phyloP scores from a whole-genome alignment of 2,329 filamentous ascomycete species.

The Diplodia corticola region DNA sequence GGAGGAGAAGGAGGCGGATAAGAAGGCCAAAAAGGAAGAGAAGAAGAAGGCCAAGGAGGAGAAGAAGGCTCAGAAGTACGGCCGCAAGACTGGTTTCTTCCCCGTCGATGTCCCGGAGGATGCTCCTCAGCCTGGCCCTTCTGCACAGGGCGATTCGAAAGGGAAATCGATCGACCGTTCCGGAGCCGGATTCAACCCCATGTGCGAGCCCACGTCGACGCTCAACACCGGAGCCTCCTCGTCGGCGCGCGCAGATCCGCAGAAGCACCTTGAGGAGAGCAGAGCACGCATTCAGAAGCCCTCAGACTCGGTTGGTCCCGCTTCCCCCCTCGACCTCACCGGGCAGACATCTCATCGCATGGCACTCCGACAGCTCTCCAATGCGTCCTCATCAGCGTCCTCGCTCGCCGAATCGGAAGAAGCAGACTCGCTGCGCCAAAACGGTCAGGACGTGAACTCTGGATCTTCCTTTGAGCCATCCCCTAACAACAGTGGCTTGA shows the following conservation, averaged over 20 bases:
- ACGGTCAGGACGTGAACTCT: conserved; percentile 37
- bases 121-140: conserved; percentile 44
- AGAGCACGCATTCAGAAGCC: conserved; percentile 40
- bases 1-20: conserved; percentile 75
- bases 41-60: conserved; percentile 68
- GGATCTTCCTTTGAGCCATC: conserved; percentile 50
- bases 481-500: conserved; percentile 56
- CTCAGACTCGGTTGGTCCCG: conserved; percentile 34
- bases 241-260: conserved; percentile 38
- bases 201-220: conserved; percentile 46
- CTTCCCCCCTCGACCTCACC: conserved; percentile 45
- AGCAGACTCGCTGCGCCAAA: conserved; percentile 29
- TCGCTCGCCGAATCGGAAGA: conserved; percentile 55
- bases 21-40: conserved; percentile 80
- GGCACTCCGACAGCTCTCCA: conserved; percentile 80
- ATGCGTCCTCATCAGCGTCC: conserved; percentile 79
- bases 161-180: conserved; percentile 51
- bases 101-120: conserved; percentile 25
- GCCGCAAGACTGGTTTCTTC: conserved; percentile 62
- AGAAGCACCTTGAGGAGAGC: conserved; percentile 49
- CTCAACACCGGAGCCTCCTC: conserved; percentile 34
- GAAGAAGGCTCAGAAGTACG: conserved; percentile 69
- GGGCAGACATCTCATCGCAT: conserved; percentile 54
- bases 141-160: conserved; percentile 56
- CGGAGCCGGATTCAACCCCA: conserved; percentile 44